phyloP scores from a whole-genome alignment of 202 grass and related monocot genomes.

The Saccharum hybrid region DNA sequence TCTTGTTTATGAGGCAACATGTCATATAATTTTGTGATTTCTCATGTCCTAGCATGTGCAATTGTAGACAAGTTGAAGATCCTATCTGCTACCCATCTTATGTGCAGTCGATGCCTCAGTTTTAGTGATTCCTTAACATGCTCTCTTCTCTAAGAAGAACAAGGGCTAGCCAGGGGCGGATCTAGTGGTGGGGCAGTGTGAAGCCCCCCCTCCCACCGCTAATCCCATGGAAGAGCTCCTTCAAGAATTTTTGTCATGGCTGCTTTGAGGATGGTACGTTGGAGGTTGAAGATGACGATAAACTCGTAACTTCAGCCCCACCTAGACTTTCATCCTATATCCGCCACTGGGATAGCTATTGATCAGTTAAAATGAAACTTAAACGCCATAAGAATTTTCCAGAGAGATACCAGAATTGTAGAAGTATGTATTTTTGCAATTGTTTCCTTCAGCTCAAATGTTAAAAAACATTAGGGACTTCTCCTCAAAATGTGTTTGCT shows the following conservation, averaged over 20 bases:
- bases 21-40: not conserved
- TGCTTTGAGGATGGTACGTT: too few species aligned
- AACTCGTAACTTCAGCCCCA: too few species aligned
- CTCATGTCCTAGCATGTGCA: not conserved
- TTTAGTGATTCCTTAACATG: not conserved
- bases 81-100: too few species aligned
- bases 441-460: not conserved
- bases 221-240: too few species aligned
- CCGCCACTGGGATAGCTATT: not conserved
- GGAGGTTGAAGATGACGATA: too few species aligned
- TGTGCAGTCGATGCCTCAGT: too few species aligned
- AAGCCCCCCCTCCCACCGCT: too few species aligned
- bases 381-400: not conserved
- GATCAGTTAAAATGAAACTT: not conserved
- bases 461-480: not conserved
- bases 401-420: not conserved
- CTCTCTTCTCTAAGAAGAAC: not conserved
- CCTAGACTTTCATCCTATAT: too few species aligned
- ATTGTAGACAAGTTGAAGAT: too few species aligned
- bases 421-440: not conserved
- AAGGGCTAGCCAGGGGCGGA: not conserved
- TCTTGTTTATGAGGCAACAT: not conserved
- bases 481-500: not conserved
- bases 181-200: too few species aligned
- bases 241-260: too few species aligned